Evolutionary conservation across 1,284 basidiomycete species (phyloP), one percentile per base, ranked within the genome.

Genomic region (Cystobasidium slooffiae): DNA sequence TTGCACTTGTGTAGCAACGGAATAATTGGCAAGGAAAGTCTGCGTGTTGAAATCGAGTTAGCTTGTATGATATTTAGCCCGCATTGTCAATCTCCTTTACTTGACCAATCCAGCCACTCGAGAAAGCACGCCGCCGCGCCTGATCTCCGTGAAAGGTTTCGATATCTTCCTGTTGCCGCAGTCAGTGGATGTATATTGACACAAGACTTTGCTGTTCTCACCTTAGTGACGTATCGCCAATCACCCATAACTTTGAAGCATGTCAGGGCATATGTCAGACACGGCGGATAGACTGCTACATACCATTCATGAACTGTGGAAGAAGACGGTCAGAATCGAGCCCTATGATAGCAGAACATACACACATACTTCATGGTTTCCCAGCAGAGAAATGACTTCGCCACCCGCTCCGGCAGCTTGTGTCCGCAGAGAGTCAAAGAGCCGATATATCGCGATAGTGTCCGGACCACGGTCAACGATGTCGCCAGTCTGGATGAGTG

Each of bases 391-490:
- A 39, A 95, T 81, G 12, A 97, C 86, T 9, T 85, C 85, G 0
- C 92, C 94, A 0, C 93, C 93, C 6, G 82, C 85, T 0, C 82
- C 82, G 1, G 83, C 81, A 0, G 94, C 93, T 82, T 96, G 88
- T 9, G 84, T 85, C n/a, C 94, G 87, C 14, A 97, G 85, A 56
- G 84, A 84, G 75, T 93, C 92, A 88, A 97, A 91, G 86, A 90
- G 88, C 46, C 84, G 79, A 81, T 91, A 96, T 24, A 96, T 85
- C 67, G 88, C 86, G 62, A 93, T 90, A 0, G 93, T 94, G 82
- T 94, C 92, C 55, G 91, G 89, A 0, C 94, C 94, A 79, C 92
- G 59, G 61, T 95, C 93, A 76, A 96, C 91, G 58, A 96, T 94
- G 82, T 97, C 94, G 3, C 94, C 94, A 0, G 94, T 96, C 84